phyloP scores from a whole-genome alignment of 192 early-diverging fungal species.

The Coemansia sp. region DNA sequence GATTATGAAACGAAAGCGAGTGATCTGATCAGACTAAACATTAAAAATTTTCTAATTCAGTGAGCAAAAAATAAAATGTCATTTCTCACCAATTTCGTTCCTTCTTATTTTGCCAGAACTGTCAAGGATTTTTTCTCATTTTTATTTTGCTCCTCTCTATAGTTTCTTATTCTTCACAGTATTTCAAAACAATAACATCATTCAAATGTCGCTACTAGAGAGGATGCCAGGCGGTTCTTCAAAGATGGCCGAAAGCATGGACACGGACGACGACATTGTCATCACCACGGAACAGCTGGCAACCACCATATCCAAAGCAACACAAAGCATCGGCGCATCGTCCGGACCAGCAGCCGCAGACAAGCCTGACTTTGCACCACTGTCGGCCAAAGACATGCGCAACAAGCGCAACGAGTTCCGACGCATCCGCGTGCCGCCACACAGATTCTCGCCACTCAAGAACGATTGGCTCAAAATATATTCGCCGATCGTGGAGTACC shows the following conservation, averaged over 20 bases:
- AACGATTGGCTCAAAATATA: conserved; percentile 95
- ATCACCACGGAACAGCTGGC: conserved; percentile 64
- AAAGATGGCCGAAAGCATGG: conserved; percentile 35
- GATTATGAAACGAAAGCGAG: neutral
- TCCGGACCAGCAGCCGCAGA: conserved; percentile 19
- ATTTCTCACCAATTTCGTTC: neutral
- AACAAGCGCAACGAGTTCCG: conserved; percentile 60
- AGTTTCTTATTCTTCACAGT: conserved; percentile 4
- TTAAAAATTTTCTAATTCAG: conserved; percentile 9
- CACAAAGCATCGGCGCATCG: neutral
- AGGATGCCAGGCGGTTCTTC: conserved; percentile 9
- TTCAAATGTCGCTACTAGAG: conserved; percentile 21
- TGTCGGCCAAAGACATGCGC: conserved; percentile 58
- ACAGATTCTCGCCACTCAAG: conserved; percentile 89
- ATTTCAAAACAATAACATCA: conserved; percentile 1
- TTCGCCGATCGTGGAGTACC: conserved; percentile 92
- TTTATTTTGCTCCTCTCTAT: conserved; percentile 1
- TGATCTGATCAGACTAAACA: neutral
- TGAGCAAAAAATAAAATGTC: too few relatives aligned
- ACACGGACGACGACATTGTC: conserved; percentile 64
- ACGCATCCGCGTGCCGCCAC: conserved; percentile 90
- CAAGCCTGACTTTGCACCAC: conserved; percentile 66
- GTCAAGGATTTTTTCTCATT: neutral
- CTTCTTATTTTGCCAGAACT: too few relatives aligned
- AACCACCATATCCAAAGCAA: conserved; percentile 1